Evolutionary conservation across 2,329 filamentous ascomycete species (phyloP).

Genomic region (Colletotrichum sp.): DNA sequence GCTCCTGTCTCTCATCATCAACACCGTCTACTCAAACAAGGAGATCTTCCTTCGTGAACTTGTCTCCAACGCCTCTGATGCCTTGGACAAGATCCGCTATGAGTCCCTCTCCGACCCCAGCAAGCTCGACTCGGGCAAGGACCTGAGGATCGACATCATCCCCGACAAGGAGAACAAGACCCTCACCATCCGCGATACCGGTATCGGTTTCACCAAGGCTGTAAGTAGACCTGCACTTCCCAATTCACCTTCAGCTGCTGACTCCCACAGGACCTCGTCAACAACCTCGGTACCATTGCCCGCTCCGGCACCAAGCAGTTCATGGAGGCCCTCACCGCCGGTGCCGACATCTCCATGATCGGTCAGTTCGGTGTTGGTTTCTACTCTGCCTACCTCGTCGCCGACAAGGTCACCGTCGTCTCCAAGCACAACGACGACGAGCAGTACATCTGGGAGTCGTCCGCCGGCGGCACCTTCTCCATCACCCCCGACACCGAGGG

Average conservation of each 20-base stretch:
- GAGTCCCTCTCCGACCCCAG: constrained; percentile 95
- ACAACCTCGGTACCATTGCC: constrained; percentile 99
- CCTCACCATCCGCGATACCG: constrained; percentile 93
- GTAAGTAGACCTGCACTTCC: constrained; percentile 61
- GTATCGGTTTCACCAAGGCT: constrained; percentile 99
- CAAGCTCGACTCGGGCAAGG: constrained; percentile 97
- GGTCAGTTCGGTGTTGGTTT: constrained; percentile 99
- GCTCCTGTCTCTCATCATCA: constrained; percentile 99
- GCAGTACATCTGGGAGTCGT: constrained; percentile 99
- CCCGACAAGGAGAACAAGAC: constrained; percentile 98
- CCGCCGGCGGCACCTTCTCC: constrained; percentile 96
- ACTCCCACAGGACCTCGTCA: constrained; percentile 85
- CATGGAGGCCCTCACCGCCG: constrained; percentile 98
- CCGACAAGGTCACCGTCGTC: constrained; percentile 92
- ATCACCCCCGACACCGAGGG: constrained; percentile 90
- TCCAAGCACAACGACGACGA: constrained; percentile 99
- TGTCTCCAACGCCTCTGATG: constrained; percentile 98
- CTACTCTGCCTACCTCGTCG: constrained; percentile 99
- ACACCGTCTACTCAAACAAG: constrained; percentile 99
- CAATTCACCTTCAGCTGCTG: constrained; percentile 31
- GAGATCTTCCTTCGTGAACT: constrained; percentile 99
- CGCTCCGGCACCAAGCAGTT: constrained; percentile 99
- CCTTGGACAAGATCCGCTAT: constrained; percentile 99
- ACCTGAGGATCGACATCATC: constrained; percentile 98
- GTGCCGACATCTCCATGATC: constrained; percentile 99